A percentile compares a stretch with the other conserved stretches of the same genome.
phyloP scores from a whole-genome alignment of 805 yeast genomes.

The Candida ascalaphidarum region DNA sequence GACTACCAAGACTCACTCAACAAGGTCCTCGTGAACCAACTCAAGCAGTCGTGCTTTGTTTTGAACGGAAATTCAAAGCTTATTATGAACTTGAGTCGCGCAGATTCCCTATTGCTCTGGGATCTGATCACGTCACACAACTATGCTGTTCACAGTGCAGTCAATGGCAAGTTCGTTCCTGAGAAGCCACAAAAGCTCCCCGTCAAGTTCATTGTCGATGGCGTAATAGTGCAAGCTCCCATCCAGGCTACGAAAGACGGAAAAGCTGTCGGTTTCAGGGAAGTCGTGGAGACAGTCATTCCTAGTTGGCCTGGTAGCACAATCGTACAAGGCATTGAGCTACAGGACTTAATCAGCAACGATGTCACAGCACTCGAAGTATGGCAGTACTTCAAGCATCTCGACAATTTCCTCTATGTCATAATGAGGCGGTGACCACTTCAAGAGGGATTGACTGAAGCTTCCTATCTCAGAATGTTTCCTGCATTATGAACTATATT shows the following conservation, averaged over 20 bases:
- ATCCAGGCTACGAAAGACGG: conserved; percentile 6
- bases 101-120: conserved; percentile 54
- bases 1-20: conserved; percentile 25
- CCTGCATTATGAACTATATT: no score
- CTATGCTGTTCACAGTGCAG: conserved; percentile 12
- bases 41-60: conserved; percentile 76
- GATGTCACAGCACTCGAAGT: conserved; percentile 13
- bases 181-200: conserved; percentile 32
- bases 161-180: conserved; percentile 20
- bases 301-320: conserved; percentile 6
- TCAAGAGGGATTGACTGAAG: no score
- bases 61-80: conserved; percentile 70
- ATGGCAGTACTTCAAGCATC: conserved; percentile 24
- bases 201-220: conserved; percentile 36
- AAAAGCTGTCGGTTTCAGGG: conserved; percentile 1
- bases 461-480: no score
- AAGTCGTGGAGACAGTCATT: not conserved
- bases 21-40: conserved; percentile 62
- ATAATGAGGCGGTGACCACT: no score
- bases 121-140: conserved; percentile 32
- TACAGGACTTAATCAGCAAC: no score
- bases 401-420: conserved; percentile 30
- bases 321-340: conserved; percentile 27
- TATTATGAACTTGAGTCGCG: conserved; percentile 68
- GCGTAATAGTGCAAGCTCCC: conserved; percentile 25